Conservation (phyloP, 306 rosid genomes). For the Senna tora region DNA sequence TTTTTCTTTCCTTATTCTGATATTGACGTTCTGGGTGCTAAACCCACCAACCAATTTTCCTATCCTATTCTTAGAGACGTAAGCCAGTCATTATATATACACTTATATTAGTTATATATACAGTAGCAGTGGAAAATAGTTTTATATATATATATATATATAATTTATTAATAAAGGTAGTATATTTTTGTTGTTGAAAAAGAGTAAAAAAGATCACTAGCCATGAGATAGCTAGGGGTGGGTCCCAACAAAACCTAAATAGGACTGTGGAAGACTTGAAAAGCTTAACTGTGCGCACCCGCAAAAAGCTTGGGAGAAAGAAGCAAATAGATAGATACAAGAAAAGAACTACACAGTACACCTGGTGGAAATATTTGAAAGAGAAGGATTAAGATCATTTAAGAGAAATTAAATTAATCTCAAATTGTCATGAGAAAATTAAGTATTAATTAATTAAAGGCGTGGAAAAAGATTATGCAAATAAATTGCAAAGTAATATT, state of each 20-base stretch:
- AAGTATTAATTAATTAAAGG: slow-evolving; percentile 1
- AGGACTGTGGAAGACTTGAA: slow-evolving; percentile 39
- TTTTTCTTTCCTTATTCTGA: slow-evolving; percentile 48
- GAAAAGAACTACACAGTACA: neutral
- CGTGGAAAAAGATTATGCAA: neutral
- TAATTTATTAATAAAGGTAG: too few relatives aligned
- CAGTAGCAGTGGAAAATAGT: slow-evolving; percentile 8
- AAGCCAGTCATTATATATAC: slow-evolving; percentile 46
- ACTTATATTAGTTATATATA: slow-evolving; percentile 39
- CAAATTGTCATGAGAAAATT: slow-evolving; percentile 23
- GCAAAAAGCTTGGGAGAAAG: slow-evolving; percentile 24
- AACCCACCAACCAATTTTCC: slow-evolving; percentile 65
- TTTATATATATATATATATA: neutral
- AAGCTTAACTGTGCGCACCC: slow-evolving; percentile 46
- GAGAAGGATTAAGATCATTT: slow-evolving; percentile 38
- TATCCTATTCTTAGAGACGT: slow-evolving; percentile 44
- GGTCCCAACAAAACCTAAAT: slow-evolving; percentile 43
- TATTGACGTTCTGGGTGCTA: slow-evolving; percentile 61
- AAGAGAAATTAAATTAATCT: slow-evolving; percentile 20
- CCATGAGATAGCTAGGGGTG: too few relatives aligned
- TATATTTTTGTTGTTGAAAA: neutral
- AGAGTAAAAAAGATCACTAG: slow-evolving; percentile 22
- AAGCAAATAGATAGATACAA: neutral
- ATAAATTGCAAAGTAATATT: too few relatives aligned
- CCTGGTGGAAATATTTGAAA: too few relatives aligned